Evolutionary conservation across 257 asterid species (phyloP).

Genomic region (Nicotiana tabacum): DNA sequence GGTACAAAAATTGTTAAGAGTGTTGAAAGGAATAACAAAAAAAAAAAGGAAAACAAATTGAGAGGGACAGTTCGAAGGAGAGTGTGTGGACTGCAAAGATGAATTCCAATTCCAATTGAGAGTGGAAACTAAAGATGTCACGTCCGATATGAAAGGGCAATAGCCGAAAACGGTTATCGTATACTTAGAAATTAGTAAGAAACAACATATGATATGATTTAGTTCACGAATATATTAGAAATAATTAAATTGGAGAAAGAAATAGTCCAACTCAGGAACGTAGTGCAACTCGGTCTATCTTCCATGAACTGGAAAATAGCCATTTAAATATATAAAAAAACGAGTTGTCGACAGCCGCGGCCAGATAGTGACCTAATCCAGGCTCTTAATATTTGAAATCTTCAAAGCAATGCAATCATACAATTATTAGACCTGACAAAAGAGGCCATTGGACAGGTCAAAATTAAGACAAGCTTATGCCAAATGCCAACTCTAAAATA

Average conservation of each 20-base stretch:
- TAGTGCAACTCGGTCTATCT: background rate
- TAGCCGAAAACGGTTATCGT: background rate
- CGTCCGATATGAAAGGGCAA: background rate
- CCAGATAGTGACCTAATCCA: background rate
- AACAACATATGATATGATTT: background rate
- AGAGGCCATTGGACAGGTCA: constrained; percentile 10
- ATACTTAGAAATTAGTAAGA: background rate
- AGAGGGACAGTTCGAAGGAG: background rate
- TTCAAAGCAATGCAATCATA: background rate
- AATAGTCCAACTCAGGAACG: background rate
- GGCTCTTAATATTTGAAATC: background rate
- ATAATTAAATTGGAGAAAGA: background rate
- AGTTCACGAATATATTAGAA: background rate
- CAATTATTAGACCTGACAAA: background rate
- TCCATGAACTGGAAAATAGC: background rate
- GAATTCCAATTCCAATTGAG: background rate
- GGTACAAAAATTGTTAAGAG: background rate
- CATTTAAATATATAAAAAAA: background rate
- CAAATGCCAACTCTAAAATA: constrained; percentile 19
- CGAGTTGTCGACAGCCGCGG: background rate
- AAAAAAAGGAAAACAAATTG: background rate
- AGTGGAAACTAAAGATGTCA: background rate
- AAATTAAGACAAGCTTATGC: background rate
- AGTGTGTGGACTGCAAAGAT: too few species aligned
- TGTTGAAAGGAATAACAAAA: background rate